A percentile compares a stretch with the other conserved stretches of the same genome.
Evolutionary conservation across 305 asterid species (phyloP).

Genomic region (Fraxinus floribunda): DNA sequence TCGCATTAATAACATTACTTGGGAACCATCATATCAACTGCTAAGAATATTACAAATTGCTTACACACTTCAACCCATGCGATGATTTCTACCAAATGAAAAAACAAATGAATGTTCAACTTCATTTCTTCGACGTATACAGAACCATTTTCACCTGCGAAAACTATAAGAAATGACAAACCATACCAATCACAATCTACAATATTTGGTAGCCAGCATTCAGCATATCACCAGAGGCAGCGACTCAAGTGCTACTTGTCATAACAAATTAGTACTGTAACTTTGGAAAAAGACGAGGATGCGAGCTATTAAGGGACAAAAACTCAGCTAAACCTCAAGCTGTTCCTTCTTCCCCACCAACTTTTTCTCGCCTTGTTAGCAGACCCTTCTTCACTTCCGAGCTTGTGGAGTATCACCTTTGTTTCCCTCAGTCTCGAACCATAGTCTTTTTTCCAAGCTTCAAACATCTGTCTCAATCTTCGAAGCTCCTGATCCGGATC

Average conservation of each 20-base stretch:
- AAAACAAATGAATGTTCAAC: too few relatives aligned
- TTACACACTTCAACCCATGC: too few relatives aligned
- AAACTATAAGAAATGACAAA: too few relatives aligned
- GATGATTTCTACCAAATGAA: too few relatives aligned
- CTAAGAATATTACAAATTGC: too few relatives aligned
- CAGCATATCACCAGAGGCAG: not conserved
- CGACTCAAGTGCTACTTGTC: not conserved
- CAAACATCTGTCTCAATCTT: slow-evolving; percentile 85
- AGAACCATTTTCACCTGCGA: too few relatives aligned
- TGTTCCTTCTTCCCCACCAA: slow-evolving; percentile 92
- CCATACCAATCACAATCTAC: too few relatives aligned
- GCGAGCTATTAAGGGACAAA: not conserved
- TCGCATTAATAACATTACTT: too few relatives aligned
- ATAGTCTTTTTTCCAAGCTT: slow-evolving; percentile 92
- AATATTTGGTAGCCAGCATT: too few relatives aligned
- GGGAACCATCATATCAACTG: too few relatives aligned
- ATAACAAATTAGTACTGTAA: not conserved
- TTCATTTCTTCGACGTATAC: too few relatives aligned
- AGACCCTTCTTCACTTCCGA: slow-evolving; percentile 64
- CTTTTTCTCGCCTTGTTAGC: slow-evolving; percentile 68
- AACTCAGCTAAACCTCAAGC: slow-evolving; percentile 50
- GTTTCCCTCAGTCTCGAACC: slow-evolving; percentile 83
- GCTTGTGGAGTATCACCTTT: slow-evolving; percentile 74
- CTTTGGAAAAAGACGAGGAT: not conserved
- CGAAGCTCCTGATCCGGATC: slow-evolving; percentile 82